Evolutionary conservation across 2,329 filamentous ascomycete genomes (phyloP).

Genomic region (Exophiala bonariae): DNA sequence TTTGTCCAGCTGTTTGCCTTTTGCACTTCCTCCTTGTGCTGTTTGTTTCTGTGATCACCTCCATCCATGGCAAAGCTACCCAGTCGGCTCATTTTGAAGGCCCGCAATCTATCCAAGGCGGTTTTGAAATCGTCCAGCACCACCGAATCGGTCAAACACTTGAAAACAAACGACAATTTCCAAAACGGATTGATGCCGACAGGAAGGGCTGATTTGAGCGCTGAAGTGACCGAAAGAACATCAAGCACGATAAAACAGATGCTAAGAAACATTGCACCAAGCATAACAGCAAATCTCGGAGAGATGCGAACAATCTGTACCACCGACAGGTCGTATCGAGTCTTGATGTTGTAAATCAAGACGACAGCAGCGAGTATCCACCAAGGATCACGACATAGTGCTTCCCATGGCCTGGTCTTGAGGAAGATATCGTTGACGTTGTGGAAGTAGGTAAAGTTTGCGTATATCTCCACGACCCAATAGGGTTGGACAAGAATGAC

Average conservation of each 20-base stretch:
- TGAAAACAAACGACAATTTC: conserved; percentile 60
- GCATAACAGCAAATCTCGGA: conserved; percentile 64
- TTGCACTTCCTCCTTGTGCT: conserved; percentile 22
- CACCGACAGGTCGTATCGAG: conserved; percentile 58
- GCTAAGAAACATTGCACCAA: conserved; percentile 61
- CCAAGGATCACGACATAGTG: conserved; percentile 61
- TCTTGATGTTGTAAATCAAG: conserved; percentile 59
- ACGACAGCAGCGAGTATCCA: conserved; percentile 58
- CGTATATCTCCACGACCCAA: conserved; percentile 61
- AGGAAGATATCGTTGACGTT: conserved; percentile 48
- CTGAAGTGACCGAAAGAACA: conserved; percentile 58
- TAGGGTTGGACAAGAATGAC: conserved; percentile 59
- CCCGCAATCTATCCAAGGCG: conserved; percentile 36
- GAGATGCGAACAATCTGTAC: conserved; percentile 60
- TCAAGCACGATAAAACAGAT: conserved; percentile 63
- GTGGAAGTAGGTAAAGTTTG: conserved; percentile 61
- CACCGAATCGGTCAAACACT: conserved; percentile 61
- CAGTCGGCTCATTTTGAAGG: conserved; percentile 29
- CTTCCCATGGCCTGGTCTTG: conserved; percentile 54
- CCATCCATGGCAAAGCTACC: conserved; percentile 29
- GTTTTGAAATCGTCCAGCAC: conserved; percentile 65
- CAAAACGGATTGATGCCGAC: conserved; percentile 67
- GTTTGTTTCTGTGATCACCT: conserved; percentile 18
- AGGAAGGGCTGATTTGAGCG: conserved; percentile 40
- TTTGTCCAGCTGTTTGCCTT: conserved; percentile 23